Conservation (phyloP, 257 asterid genomes). For the Agastache rugosa region DNA sequence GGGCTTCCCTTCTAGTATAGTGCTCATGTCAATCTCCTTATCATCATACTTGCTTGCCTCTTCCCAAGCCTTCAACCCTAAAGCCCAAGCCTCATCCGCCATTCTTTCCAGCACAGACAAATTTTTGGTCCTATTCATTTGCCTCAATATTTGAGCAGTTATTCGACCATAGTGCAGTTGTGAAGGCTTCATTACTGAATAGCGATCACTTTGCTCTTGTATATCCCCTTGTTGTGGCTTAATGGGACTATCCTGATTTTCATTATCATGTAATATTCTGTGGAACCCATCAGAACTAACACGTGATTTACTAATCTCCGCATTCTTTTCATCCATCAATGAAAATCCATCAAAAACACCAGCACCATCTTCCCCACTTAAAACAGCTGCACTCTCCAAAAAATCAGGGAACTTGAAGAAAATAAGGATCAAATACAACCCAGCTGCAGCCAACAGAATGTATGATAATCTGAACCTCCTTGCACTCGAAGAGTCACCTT, state of each 20-base stretch:
- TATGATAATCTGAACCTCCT: conserved; percentile 76
- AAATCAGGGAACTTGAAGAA: conserved; percentile 71
- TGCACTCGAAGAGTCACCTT: conserved; percentile 62
- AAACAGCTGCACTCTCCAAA: conserved; percentile 63
- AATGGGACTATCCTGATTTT: conserved; percentile 43
- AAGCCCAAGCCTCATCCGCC: conserved; percentile 91
- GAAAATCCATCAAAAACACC: conserved; percentile 49
- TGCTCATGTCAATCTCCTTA: conserved; percentile 64
- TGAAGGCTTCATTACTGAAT: conserved; percentile 38
- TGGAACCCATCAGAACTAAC: conserved; percentile 56
- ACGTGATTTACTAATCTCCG: conserved; percentile 45
- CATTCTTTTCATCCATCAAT: conserved; percentile 43
- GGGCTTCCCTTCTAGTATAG: conserved; percentile 85
- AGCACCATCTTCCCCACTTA: conserved; percentile 47
- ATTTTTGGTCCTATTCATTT: conserved; percentile 56
- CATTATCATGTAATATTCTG: conserved; percentile 57
- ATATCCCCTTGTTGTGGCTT: conserved; percentile 46
- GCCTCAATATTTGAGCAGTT: conserved; percentile 61
- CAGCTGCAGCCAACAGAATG: conserved; percentile 66
- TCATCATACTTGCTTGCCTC: conserved; percentile 70
- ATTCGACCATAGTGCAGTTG: conserved; percentile 77
- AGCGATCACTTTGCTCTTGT: conserved; percentile 35
- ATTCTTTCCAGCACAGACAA: conserved; percentile 67
- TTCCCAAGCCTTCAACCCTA: conserved; percentile 92
- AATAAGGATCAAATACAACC: conserved; percentile 70